Evolutionary conservation across 2,329 filamentous ascomycete genomes (phyloP).

Genomic region (Coniochaeta sp.): DNA sequence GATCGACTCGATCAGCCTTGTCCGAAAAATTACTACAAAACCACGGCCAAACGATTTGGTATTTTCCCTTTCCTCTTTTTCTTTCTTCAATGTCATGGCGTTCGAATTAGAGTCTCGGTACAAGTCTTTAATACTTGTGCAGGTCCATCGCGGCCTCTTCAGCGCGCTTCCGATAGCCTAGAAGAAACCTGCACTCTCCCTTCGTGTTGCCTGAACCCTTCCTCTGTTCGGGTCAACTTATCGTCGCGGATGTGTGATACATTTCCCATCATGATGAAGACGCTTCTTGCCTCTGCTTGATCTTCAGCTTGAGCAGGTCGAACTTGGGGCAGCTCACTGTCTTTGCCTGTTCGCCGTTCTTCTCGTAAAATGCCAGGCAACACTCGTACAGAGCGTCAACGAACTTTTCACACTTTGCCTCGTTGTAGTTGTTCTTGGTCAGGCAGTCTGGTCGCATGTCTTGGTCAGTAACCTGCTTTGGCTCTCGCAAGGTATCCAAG

Average conservation of each 20-base stretch:
- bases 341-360: constrained; percentile 67
- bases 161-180: constrained; percentile 98
- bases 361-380: constrained; percentile 81
- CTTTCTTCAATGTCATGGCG: constrained; percentile 71
- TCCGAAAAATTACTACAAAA: neutral
- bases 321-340: constrained; percentile 83
- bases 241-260: constrained; percentile 29
- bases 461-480: constrained; percentile 7
- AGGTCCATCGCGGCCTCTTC: constrained; percentile 71
- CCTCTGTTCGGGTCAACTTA: constrained; percentile 29
- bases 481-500: too few species aligned
- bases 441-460: constrained; percentile 61
- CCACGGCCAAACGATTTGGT: neutral
- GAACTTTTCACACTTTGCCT: constrained; percentile 70
- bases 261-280: constrained; percentile 9
- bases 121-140: constrained; percentile 86
- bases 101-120: constrained; percentile 99
- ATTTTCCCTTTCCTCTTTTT: constrained; percentile 35
- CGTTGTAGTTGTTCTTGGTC: constrained; percentile 75
- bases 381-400: constrained; percentile 89
- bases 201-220: constrained; percentile 58
- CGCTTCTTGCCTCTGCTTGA: constrained; percentile 54
- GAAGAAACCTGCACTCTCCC: constrained; percentile 69
- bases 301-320: constrained; percentile 70
- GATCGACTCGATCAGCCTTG: neutral